These are phyloP conservation scores for Aphanoascus verrucosus DNA, from an alignment of 2,329 filamentous ascomycete genomes.

Conservation along the genomic window DNA sequence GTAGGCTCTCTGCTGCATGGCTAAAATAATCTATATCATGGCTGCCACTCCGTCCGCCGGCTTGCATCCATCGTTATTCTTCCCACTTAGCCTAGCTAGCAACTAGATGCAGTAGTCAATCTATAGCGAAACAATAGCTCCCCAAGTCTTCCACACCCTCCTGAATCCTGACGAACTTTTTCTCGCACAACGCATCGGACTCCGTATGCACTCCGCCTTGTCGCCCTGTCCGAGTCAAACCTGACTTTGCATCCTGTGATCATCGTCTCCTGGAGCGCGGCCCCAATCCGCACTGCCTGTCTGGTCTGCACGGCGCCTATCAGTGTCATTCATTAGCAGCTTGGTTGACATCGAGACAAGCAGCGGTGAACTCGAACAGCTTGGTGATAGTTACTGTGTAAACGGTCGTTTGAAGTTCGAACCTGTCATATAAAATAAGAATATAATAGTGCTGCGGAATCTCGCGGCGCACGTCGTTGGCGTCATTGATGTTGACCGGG, in stretches of 20 bases:
- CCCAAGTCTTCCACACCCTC: background rate
- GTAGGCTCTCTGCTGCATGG: too few relatives aligned
- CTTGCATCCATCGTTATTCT: too few relatives aligned
- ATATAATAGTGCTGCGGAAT: conserved; percentile 46
- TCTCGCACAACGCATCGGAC: too few relatives aligned
- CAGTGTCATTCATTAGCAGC: conserved; percentile 36
- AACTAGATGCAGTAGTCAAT: too few relatives aligned
- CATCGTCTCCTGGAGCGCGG: conserved; percentile 47
- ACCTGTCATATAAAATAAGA: conserved; percentile 52
- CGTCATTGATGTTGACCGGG: conserved; percentile 40
- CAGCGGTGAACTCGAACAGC: conserved; percentile 52
- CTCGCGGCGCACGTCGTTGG: conserved; percentile 46
- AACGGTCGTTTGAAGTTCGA: conserved; percentile 30
- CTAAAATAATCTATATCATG: too few relatives aligned
- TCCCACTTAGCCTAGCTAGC: too few relatives aligned
- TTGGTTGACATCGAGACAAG: conserved; percentile 44
- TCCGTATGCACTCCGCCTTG: background rate
- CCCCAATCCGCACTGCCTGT: conserved; percentile 47
- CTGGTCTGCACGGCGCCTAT: conserved; percentile 43
- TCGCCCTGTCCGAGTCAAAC: conserved; percentile 22
- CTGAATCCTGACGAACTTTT: background rate
- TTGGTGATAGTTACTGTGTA: conserved; percentile 54
- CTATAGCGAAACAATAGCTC: too few relatives aligned
- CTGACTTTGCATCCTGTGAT: conserved; percentile 37
- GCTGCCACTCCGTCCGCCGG: too few relatives aligned